phyloP scores from a whole-genome alignment of 2,329 filamentous ascomycete genomes.

The Hymenotorrendiella dingleyae region DNA sequence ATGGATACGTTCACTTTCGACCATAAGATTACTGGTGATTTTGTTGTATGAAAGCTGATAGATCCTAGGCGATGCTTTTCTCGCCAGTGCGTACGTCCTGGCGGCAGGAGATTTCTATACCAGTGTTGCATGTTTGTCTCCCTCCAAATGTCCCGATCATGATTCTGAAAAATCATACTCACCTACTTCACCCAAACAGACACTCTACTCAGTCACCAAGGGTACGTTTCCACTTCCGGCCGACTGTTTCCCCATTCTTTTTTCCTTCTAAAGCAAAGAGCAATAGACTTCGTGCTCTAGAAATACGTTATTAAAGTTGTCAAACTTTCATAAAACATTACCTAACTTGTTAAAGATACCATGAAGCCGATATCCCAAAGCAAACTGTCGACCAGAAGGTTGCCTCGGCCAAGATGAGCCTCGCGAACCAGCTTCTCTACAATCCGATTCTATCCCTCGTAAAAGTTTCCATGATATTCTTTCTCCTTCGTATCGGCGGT shows the following conservation, averaged over 20 bases:
- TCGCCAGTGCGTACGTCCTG: neutral
- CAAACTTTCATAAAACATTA: no score
- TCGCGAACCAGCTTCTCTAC: conserved; percentile 34
- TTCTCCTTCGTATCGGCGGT: conserved; percentile 38
- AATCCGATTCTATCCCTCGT: conserved; percentile 41
- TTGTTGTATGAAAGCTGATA: neutral
- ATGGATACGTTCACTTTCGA: neutral
- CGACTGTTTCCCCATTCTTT: no score
- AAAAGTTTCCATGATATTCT: conserved; percentile 41
- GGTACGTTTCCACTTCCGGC: no score
- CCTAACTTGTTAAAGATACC: no score
- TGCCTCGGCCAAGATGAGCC: neutral
- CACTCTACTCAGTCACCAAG: neutral
- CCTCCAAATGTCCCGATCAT: no score
- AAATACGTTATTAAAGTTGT: no score
- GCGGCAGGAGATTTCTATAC: neutral
- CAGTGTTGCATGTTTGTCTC: neutral
- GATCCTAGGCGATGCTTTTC: neutral
- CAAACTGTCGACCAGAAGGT: neutral
- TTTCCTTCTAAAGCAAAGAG: no score
- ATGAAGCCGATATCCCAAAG: conserved; percentile 1
- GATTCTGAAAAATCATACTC: no score
- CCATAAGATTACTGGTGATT: neutral
- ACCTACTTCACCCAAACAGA: neutral
- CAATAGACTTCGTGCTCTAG: no score